phyloP scores from a whole-genome alignment of 768 basidiomycete genomes.

The Hirschioporus abietinus region DNA sequence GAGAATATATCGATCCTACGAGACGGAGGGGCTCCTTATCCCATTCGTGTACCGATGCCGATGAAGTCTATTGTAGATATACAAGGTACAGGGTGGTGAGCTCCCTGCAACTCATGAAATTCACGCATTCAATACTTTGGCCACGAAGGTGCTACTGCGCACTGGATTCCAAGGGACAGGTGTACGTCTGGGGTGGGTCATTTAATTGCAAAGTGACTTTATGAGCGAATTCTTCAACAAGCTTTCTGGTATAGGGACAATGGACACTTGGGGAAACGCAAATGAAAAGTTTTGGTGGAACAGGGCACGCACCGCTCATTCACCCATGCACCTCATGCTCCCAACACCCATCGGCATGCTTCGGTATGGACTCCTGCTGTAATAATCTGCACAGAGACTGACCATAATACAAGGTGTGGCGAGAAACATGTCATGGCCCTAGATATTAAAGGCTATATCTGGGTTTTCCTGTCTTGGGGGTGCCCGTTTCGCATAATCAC shows the following conservation, averaged over 20 bases:
- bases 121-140: neutral
- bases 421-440: slow-evolving; percentile 65
- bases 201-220: slow-evolving; percentile 1
- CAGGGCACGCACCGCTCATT: slow-evolving; percentile 26
- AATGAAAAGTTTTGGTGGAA: too few relatives aligned
- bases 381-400: slow-evolving; percentile 4
- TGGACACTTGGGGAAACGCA: slow-evolving; percentile 22
- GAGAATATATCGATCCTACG: slow-evolving; percentile 21
- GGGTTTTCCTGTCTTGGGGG: slow-evolving; percentile 77
- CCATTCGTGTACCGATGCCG: slow-evolving; percentile 55
- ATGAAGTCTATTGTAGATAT: slow-evolving; percentile 76
- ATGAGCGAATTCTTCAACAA: slow-evolving; percentile 6
- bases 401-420: slow-evolving; percentile 52
- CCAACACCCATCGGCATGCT: slow-evolving; percentile 55
- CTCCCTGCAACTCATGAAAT: neutral
- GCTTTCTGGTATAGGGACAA: slow-evolving; percentile 43
- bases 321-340: slow-evolving; percentile 54
- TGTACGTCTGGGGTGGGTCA: slow-evolving; percentile 74
- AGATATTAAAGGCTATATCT: slow-evolving; percentile 54
- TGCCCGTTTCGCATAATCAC: slow-evolving; percentile 59
- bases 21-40: slow-evolving; percentile 53
- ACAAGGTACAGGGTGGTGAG: slow-evolving; percentile 5
- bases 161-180: slow-evolving; percentile 63
- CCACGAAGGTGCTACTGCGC: slow-evolving; percentile 76
- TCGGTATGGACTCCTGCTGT: slow-evolving; percentile 39